A percentile compares a stretch with the other conserved stretches of the same genome.
Conservation (phyloP, 2,329 filamentous ascomycete species). For the Calonectria fujianensis region DNA sequence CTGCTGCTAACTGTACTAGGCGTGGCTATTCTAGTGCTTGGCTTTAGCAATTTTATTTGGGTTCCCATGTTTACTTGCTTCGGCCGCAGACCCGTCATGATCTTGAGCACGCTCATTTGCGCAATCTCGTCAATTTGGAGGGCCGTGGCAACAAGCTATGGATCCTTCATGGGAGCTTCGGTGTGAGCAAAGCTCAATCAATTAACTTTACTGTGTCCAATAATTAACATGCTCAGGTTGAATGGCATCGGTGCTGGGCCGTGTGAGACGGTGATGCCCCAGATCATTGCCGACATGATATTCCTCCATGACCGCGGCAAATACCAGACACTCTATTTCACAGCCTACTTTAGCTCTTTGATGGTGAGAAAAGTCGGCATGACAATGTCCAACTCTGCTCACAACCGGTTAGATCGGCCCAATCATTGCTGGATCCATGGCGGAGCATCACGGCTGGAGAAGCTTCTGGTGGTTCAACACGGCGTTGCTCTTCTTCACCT, state of each 20-base stretch:
- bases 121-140: conserved; percentile 34
- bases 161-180: conserved; percentile 35
- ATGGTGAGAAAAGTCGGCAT: neutral
- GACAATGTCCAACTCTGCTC: neutral
- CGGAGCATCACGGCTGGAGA: conserved; percentile 34
- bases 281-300: conserved; percentile 40
- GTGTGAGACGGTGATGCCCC: conserved; percentile 35
- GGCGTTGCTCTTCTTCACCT: conserved; percentile 32
- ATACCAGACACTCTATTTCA: conserved; percentile 36
- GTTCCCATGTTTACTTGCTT: conserved; percentile 32
- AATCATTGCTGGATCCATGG: conserved; percentile 36
- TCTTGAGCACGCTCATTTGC: conserved; percentile 30
- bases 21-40: conserved; percentile 31
- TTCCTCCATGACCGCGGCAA: conserved; percentile 38
- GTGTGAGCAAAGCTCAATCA: neutral
- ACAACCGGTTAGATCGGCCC: conserved; percentile 24
- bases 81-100: conserved; percentile 35
- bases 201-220: neutral
- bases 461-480: conserved; percentile 40
- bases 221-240: conserved; percentile 5
- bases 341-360: conserved; percentile 30
- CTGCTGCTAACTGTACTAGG: neutral
- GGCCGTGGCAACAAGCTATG: conserved; percentile 29
- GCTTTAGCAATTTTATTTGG: conserved; percentile 38
- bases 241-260: conserved; percentile 36